Evolutionary conservation across 768 basidiomycete species (phyloP).

Genomic region (Amanita muscaria): DNA sequence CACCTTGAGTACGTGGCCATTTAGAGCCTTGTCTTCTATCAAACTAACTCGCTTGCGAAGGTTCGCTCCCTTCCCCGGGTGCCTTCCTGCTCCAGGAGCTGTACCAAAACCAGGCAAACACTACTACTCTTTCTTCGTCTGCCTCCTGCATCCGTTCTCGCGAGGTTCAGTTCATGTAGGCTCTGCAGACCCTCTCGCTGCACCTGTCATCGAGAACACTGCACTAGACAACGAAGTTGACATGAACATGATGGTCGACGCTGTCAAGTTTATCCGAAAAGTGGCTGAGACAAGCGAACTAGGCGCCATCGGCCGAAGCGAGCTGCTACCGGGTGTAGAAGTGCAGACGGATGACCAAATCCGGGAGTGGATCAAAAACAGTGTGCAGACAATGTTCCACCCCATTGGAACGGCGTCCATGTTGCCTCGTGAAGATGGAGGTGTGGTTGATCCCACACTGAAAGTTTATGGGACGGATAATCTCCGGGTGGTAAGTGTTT

Average conservation of each 20-base stretch:
- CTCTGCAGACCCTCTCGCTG: slow-evolving; percentile 5
- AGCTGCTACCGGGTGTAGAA: neutral
- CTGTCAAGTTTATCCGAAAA: neutral
- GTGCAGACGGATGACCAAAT: slow-evolving; percentile 9
- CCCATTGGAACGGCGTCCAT: slow-evolving; percentile 21
- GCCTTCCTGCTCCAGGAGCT: neutral
- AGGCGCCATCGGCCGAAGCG: slow-evolving; percentile 2
- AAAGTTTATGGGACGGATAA: slow-evolving; percentile 10
- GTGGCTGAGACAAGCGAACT: neutral
- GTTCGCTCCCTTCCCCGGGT: slow-evolving; percentile 5
- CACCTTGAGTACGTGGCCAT: slow-evolving; percentile 3
- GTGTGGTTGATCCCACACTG: slow-evolving; percentile 20
- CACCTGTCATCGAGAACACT: slow-evolving; percentile 8
- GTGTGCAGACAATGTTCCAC: slow-evolving; percentile 5
- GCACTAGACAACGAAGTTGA: slow-evolving; percentile 7
- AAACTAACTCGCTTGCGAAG: neutral
- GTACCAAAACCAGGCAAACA: slow-evolving; percentile 1
- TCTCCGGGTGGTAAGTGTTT: slow-evolving; percentile 8
- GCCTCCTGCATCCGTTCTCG: slow-evolving; percentile 2
- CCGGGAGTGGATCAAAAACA: slow-evolving; percentile 10
- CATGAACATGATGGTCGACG: slow-evolving; percentile 1
- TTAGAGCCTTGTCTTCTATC: neutral
- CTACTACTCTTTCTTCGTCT: slow-evolving; percentile 4
- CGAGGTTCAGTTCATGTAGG: slow-evolving; percentile 6
- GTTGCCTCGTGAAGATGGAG: slow-evolving; percentile 27